These are phyloP conservation scores for Xylaria sp. DNA, from an alignment of 2,329 filamentous ascomycete genomes.

Conservation along the genomic window DNA sequence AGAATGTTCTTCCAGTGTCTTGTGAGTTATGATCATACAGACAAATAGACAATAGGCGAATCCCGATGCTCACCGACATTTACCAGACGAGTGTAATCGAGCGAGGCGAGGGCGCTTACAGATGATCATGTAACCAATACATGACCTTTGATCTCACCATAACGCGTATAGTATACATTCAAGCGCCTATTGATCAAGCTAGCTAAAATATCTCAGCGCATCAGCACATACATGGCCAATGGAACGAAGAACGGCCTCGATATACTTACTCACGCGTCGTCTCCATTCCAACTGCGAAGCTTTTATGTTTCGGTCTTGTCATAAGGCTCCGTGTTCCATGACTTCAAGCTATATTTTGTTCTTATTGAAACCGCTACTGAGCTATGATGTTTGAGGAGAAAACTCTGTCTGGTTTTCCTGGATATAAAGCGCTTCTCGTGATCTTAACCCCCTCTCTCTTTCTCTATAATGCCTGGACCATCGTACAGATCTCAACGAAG, in stretches of 20 bases:
- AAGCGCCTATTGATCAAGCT: background rate
- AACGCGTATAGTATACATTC: background rate
- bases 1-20: background rate
- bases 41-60: slow-evolving; percentile 5
- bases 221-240: background rate
- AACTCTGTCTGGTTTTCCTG: background rate
- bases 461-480: background rate
- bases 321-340: background rate
- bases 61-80: slow-evolving; percentile 5
- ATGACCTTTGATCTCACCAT: background rate
- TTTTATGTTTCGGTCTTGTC: background rate
- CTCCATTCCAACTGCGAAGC: background rate
- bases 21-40: background rate
- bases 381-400: background rate
- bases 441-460: background rate
- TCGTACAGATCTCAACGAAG: background rate
- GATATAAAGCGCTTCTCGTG: background rate
- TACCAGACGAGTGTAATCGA: background rate
- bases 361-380: too few species aligned
- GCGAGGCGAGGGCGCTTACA: slow-evolving; percentile 1
- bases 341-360: too few species aligned
- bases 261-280: background rate
- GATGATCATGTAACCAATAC: background rate
- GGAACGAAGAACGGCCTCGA: background rate
- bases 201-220: background rate